A percentile compares a stretch with the other conserved stretches of the same genome.
phyloP scores from a whole-genome alignment of 805 yeast species.

The Saturnispora bothae region DNA sequence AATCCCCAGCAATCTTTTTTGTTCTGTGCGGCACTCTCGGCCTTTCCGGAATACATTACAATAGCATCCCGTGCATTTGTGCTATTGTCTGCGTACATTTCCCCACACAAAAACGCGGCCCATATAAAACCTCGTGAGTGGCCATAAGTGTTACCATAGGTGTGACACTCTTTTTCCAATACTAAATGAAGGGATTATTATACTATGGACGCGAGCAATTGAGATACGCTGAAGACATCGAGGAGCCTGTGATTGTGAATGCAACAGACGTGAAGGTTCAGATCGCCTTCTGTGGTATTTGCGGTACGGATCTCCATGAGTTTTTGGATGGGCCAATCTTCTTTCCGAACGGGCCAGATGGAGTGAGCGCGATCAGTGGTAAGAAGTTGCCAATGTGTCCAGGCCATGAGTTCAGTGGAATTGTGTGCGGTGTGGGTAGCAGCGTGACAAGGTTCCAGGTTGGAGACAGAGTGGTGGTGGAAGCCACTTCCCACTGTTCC shows the following conservation, averaged over 20 bases:
- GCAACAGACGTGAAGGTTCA: slow-evolving; percentile 24
- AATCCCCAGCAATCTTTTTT: too few species aligned
- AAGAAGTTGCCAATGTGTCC: slow-evolving; percentile 25
- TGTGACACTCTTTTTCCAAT: too few species aligned
- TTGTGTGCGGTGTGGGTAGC: slow-evolving; percentile 32
- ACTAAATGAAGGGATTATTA: slow-evolving; percentile 37
- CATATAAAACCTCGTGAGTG: too few species aligned
- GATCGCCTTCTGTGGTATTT: slow-evolving; percentile 45
- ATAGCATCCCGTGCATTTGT: too few species aligned
- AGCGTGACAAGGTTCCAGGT: slow-evolving; percentile 32
- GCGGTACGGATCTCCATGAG: slow-evolving; percentile 55
- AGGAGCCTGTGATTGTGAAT: slow-evolving; percentile 19
- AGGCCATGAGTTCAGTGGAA: slow-evolving; percentile 29
- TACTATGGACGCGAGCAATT: slow-evolving; percentile 37
- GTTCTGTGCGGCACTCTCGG: too few species aligned
- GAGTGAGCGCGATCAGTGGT: slow-evolving; percentile 30
- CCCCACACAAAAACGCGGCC: too few species aligned
- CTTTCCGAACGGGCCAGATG: slow-evolving; percentile 25
- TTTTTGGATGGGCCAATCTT: slow-evolving; percentile 50
- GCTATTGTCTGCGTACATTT: too few species aligned
- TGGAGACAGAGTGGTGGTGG: slow-evolving; percentile 55
- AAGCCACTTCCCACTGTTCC: slow-evolving; percentile 47
- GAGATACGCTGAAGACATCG: slow-evolving; percentile 28
- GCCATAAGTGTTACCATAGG: too few species aligned
- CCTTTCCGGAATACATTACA: too few species aligned